Base-by-base conservation (phyloP, 352 stramenopile species). In the Pythium periplocum region DNA sequence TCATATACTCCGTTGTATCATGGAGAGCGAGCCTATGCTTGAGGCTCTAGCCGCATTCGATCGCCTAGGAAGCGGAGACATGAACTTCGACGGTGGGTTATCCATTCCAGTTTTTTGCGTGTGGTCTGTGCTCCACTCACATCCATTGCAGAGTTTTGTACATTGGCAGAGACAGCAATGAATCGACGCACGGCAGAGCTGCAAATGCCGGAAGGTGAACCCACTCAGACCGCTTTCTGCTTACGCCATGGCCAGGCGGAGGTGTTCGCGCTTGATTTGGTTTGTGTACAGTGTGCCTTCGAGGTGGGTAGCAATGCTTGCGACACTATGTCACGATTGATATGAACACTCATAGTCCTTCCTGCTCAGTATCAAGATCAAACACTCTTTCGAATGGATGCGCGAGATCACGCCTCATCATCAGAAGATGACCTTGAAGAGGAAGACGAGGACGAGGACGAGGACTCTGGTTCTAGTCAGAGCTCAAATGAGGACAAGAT, bases 81-180 rank as follows among this genome's bases (percentile, higher is more conserved):
- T 88, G 64, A 76, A 69, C 54, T 83, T 86, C 50, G 69, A 87
- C 59, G 70, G 74, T 83, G 30, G 17, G n/a, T 36, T 12, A 7
- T 10, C 4, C 11, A 10, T n/a, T 42, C 38, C 3, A 39, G 8
- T 37, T 45, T 33, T 10, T 11, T 35, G 31, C 30, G 26, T 9
- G 43, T 8, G 4, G 17, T 26, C 17, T 26, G 17, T 26, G 17
- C 17, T 26, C 17, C 17, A 26, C 17, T 26, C 17, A 26, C 33
- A 35, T 36, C 30, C 9, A 38, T 36, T 44, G 9, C 40, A 83
- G 78, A 85, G 32, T 89, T 89, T n/a, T 64, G 62, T 51, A 44
- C 63, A 5, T 52, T 89, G 8, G 63, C 65, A 3, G 65, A 66
- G 8, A 67, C 68, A 31, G 74, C 75, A 1, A 45, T 87, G 9